A percentile compares a stretch with the other conserved stretches of the same genome.
Evolutionary conservation across 345 rosid species (phyloP).

Genomic region (Schrenkiella parvula): DNA sequence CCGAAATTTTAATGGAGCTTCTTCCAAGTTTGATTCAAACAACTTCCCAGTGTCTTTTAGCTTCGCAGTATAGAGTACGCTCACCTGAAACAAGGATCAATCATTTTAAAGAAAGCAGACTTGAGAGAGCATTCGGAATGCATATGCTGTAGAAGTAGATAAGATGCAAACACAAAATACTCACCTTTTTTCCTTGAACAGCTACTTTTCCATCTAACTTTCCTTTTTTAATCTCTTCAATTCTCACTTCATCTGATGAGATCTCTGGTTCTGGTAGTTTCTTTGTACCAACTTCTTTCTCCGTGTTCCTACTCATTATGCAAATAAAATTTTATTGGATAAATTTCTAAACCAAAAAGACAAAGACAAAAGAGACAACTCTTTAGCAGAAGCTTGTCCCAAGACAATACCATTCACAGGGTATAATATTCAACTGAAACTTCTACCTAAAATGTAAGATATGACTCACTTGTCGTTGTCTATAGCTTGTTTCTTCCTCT

Average conservation of each 20-base stretch:
- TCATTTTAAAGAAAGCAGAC: background rate
- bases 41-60: conserved; percentile 44
- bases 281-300: conserved; percentile 16
- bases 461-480: conserved; percentile 9
- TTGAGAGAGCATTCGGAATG: background rate
- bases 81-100: conserved; percentile 38
- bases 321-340: background rate
- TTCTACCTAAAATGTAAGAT: background rate
- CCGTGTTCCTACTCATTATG: conserved; percentile 22
- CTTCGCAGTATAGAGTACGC: conserved; percentile 44
- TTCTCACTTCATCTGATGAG: conserved; percentile 36
- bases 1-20: conserved; percentile 39
- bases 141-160: no score
- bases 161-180: background rate
- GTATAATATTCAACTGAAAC: background rate
- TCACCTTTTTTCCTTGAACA: conserved; percentile 49
- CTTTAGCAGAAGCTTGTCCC: background rate
- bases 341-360: no score
- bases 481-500: conserved; percentile 14
- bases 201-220: conserved; percentile 43
- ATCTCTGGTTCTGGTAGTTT: conserved; percentile 13
- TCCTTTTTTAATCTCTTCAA: conserved; percentile 42
- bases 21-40: conserved; percentile 45
- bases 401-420: background rate
- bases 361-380: background rate